Base-by-base conservation (phyloP, 1,139 yeast species). In the Taiozyma sp. region DNA sequence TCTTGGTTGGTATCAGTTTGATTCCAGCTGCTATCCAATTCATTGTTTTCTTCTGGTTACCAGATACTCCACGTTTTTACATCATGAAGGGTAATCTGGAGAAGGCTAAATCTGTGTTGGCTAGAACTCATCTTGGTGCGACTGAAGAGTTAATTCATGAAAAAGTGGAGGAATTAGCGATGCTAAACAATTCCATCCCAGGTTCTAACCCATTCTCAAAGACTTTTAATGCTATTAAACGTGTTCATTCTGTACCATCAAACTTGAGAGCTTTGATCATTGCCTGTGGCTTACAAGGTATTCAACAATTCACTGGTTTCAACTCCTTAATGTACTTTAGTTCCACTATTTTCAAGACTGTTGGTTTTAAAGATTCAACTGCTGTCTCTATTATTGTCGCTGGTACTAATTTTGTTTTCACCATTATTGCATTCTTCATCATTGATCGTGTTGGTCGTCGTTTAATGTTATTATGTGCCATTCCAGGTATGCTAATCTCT, bases 261-360 rank as follows among this genome's bases (percentile, higher is more conserved):
- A 91, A 92, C 68, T 80, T 89, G 57, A 80, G 98, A 63, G 97
- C 97, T 10, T 77, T 92, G 56, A 74, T 91, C 44, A 83, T 92
- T 61, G 95, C 93, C 7, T 91, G 97, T 73, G 96, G 95, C 32
- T 73, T 91, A 60, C 98, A 92, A 71, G 97, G 96, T 56, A 87
- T 92, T 65, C 97, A 92, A 72, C 97, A 92, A 70, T 90, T 91
- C 62, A 87, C 96, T 23, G 97, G 97, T 59, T 92, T 91, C 80
- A 92, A 92, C 72, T 88, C 97, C 4, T 78, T 92, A 62, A 88
- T 92, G 96, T 92, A 92, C 71, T 92, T 91, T 70, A 85, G 96
- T 52, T 84, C 96, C 41, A 90, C 97, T 2, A 84, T 92, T 58
- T 92, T 92, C 67, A 84, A 88, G 68, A 83, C 92, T 43, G 88